A percentile compares a stretch with the other conserved stretches of the same genome.
Conservation (phyloP, 768 basidiomycete genomes). For the Paxillus rubicundulus region DNA sequence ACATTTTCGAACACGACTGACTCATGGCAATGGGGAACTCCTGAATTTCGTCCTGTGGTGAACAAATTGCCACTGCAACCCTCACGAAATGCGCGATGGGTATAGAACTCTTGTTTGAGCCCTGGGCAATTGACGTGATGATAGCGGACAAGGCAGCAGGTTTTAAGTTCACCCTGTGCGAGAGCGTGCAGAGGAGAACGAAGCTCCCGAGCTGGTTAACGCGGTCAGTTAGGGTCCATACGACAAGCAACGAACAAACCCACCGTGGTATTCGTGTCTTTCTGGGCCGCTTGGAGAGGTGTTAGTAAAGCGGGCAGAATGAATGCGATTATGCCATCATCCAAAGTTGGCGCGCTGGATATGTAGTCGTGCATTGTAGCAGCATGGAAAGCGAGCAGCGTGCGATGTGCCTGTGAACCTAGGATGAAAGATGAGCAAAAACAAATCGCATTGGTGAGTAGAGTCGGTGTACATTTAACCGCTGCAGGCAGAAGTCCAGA, state of each 20-base stretch:
- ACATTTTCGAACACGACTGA: constrained; percentile 42
- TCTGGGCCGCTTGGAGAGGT: constrained; percentile 47
- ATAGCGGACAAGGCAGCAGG: constrained; percentile 59
- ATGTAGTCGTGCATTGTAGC: constrained; percentile 80
- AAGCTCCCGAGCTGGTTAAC: constrained; percentile 62
- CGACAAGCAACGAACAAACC: constrained; percentile 19
- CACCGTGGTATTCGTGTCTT: constrained; percentile 52
- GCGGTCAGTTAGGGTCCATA: not conserved
- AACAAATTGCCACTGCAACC: constrained; percentile 62
- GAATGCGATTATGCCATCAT: constrained; percentile 66
- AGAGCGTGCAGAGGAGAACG: constrained; percentile 67
- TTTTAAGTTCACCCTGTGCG: constrained; percentile 61
- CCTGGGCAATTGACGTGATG: constrained; percentile 46
- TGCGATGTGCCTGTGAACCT: constrained; percentile 54
- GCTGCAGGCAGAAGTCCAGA: constrained; percentile 60
- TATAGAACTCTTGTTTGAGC: constrained; percentile 32
- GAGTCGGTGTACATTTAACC: constrained; percentile 38
- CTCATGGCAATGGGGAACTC: constrained; percentile 39
- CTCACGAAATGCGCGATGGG: constrained; percentile 60
- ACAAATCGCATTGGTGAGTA: not conserved
- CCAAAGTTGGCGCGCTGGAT: constrained; percentile 49
- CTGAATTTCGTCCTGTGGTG: constrained; percentile 56
- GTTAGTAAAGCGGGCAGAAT: constrained; percentile 63
- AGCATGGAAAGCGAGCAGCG: constrained; percentile 79
- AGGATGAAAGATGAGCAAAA: constrained; percentile 3